phyloP scores from a whole-genome alignment of 768 basidiomycete genomes.

The Pisolithus orientalis region DNA sequence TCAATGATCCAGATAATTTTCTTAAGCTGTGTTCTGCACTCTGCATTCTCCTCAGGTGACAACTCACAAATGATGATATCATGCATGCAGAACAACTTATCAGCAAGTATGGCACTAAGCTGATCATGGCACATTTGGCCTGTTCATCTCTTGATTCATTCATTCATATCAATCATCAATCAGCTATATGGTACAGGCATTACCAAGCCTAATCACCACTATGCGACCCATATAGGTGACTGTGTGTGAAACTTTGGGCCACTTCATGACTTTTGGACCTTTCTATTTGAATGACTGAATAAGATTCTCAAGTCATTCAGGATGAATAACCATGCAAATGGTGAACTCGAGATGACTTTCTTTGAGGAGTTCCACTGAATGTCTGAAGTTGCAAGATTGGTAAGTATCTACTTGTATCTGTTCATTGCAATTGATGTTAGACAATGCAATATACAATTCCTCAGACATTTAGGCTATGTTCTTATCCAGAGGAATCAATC shows the following conservation, averaged over 20 bases:
- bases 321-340: too few species aligned
- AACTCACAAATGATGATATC: slow-evolving; percentile 7
- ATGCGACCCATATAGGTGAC: too few species aligned
- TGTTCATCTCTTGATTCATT: too few species aligned
- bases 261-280: too few species aligned
- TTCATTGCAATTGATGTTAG: background rate
- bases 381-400: background rate
- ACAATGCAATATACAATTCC: too few species aligned
- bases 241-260: too few species aligned
- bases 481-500: too few species aligned
- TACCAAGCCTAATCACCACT: too few species aligned
- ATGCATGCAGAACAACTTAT: slow-evolving; percentile 7
- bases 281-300: too few species aligned
- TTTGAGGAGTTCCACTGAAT: background rate
- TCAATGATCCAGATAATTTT: slow-evolving; percentile 9
- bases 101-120: slow-evolving; percentile 12
- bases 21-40: slow-evolving; percentile 15
- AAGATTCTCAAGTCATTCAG: too few species aligned
- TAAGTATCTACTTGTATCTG: background rate
- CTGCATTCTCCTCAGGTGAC: slow-evolving; percentile 4
- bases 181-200: too few species aligned
- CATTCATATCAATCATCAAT: too few species aligned
- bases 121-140: background rate
- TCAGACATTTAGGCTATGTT: background rate
- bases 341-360: background rate